Base-by-base conservation (phyloP, 2,329 filamentous ascomycete genomes). In the Talaromyces sp. region DNA sequence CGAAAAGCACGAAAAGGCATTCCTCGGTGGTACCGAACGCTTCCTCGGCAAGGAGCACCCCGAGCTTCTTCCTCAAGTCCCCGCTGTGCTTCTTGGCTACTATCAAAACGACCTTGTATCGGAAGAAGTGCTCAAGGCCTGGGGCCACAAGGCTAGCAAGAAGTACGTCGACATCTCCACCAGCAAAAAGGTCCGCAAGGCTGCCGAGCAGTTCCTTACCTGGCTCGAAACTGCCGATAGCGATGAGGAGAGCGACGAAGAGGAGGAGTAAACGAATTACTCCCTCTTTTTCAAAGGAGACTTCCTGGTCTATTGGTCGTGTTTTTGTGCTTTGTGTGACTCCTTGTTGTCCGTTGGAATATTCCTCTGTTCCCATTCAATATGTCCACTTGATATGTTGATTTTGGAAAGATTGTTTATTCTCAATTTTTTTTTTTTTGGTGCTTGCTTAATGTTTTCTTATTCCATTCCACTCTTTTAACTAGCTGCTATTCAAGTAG, bases 101-200 rank as follows among this genome's bases (percentile, higher is more conserved):
- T 99, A 98, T 79, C 87, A 97, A 79, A 84, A 92, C 71, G 95
- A 99, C 68, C 84, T 99, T 60, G 82, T 96, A 70, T 87, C 85
- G 57, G 95, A 99, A 81, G 93, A 96, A 66, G 86, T 92, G 16
- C 87, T 96, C 74, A 90, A 89, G 78, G 89, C 89, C 69, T 99
- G 95, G 94, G 94, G 93, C 67, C 85, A 86, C 74, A 96, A 95
- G 84, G 92, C 94, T 63, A 96, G 92, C 86, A 97, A 96, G 89
- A 97, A 97, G 83, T 98, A 98, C 76, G 91, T 96, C 69, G 94
- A 98, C 75, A 79, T 96, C 64, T 75, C 88, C 63, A 93, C 88
- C 64, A 96, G 92, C 81, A 94, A 92, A 84, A 96, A 96, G 85
- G 92, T 98, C 65, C 92, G 93, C 81, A 94, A 96, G 83, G 90